phyloP scores from a whole-genome alignment of 257 asterid species.

The Sherardia arvensis region DNA sequence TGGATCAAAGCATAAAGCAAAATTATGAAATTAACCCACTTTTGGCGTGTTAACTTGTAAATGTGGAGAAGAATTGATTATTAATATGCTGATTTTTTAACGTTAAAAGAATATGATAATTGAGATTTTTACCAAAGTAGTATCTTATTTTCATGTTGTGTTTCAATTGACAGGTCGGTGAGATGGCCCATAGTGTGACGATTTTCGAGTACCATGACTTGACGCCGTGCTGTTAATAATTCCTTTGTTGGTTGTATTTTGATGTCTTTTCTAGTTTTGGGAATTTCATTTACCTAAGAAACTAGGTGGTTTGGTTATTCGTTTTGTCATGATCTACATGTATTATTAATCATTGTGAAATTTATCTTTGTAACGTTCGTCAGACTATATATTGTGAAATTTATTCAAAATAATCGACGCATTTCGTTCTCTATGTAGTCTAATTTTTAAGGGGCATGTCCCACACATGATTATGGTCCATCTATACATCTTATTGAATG shows the following conservation, averaged over 20 bases:
- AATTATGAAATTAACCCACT: background rate
- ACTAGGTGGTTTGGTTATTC: background rate
- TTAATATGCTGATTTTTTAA: no score
- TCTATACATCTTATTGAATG: no score
- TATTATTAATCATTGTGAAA: background rate
- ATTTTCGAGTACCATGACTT: background rate
- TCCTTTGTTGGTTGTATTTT: background rate
- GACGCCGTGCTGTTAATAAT: background rate
- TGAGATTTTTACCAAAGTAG: no score
- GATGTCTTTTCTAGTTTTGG: background rate
- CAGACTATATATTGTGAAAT: background rate
- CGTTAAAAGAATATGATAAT: no score
- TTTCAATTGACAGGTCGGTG: background rate
- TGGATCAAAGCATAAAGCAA: background rate
- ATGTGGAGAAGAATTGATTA: background rate
- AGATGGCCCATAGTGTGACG: background rate
- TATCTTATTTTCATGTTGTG: no score
- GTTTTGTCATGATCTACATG: background rate
- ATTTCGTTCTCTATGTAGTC: no score
- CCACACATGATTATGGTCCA: no score
- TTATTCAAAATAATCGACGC: no score
- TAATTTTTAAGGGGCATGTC: no score
- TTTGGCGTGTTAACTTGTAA: background rate
- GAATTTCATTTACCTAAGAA: background rate
- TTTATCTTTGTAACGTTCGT: background rate